Evolutionary conservation across 805 yeast genomes (phyloP), one percentile per base, ranked within the genome.

Genomic region (Candida ortonii): DNA sequence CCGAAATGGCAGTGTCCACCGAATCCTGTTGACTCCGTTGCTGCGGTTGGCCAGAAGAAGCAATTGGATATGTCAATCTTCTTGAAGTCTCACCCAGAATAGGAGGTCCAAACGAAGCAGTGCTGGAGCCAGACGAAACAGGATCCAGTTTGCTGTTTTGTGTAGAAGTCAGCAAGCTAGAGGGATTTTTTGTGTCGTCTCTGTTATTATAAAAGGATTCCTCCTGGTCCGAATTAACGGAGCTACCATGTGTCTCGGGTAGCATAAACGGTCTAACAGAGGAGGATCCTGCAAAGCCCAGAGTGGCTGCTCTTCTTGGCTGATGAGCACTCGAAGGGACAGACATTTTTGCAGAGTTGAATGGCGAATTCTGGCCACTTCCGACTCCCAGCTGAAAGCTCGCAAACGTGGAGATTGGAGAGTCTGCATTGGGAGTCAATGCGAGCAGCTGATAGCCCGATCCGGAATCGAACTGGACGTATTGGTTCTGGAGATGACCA

Each of bases 41-140:
- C 25, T 36, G 43, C 20, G 33, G 38, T 28, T 39, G 38, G 31
- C 39, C 26, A 10, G 50, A 47, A 11, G 57, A 47, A 8, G 43
- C 13, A 11, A 44, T 17, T 15, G 54, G 55, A 25, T 53, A 53
- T 17, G 55, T 50, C 49, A 65, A 51, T 49, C 71, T 70, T 41
- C 75, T 63, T 35, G 70, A 71, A 14, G 68, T 55, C 28, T 70
- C 71, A n/a, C 47, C 50, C 8, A 49, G 26, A 16, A 48, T 41
- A 3, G 57, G 56, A 22, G 57, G 54, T 3, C 50, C 50, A 29
- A 53, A 42, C 15, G 47, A 38, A 7, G 34, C 30, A 19, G 32
- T 13, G 15, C 35, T 17, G 3, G 42, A 25, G 12, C 24, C 21
- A 21, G 42, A 29, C 20, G 36, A 33, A 7, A 30, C 23, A 10